Base-by-base conservation (phyloP, 2,329 filamentous ascomycete species). In the Phaeosphaeriaceae sp. region DNA sequence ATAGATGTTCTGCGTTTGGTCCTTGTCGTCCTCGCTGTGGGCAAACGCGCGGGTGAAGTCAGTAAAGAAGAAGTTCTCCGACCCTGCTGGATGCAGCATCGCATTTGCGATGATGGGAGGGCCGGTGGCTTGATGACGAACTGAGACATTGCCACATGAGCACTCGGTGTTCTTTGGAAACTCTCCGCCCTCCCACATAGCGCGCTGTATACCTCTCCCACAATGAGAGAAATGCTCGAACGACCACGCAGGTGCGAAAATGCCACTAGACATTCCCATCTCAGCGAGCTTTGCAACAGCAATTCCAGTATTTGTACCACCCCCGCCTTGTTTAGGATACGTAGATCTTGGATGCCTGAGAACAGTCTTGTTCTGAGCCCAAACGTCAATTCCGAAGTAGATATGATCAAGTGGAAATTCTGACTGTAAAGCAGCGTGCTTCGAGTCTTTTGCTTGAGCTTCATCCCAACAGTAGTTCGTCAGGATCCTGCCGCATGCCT, bases 241-340 rank as follows among this genome's bases (percentile, higher is more conserved):
- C 6, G 78, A 76, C 81, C 80, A 82, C 5, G 78, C 81, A 2
- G 80, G 80, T 7, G 77, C 81, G 61, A 82, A 83, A 1, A 82
- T 63, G 3, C 79, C 80, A 36, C 72, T 75, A n/a, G 76, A 74
- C 7, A 80, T 67, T 1, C 74, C 73, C 5, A 69, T 45, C 13
- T 74, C 65, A 1, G 74, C 70, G 17, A 82, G 71, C 27, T 73
- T 76, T 5, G 67, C 59, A 4, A 81, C 73, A 9, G 79, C 80
- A 7, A 78, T 46, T 1, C 78, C 79, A 25, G 77, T 79, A 20
- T 79, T 79, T 1, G 79, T 81, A 19, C 79, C 78, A 11, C 79
- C 79, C 10, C 79, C 79, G 15, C 71, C 70, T 36, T 71, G 62
- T 40, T 67, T 66, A 3, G 79, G 79, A 58, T 73, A 81, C 0